Percentiles rank a stretch among this genome's conserved stretches.
Evolutionary conservation across 768 basidiomycete species (phyloP).

Genomic region (Serendipita sp.): DNA sequence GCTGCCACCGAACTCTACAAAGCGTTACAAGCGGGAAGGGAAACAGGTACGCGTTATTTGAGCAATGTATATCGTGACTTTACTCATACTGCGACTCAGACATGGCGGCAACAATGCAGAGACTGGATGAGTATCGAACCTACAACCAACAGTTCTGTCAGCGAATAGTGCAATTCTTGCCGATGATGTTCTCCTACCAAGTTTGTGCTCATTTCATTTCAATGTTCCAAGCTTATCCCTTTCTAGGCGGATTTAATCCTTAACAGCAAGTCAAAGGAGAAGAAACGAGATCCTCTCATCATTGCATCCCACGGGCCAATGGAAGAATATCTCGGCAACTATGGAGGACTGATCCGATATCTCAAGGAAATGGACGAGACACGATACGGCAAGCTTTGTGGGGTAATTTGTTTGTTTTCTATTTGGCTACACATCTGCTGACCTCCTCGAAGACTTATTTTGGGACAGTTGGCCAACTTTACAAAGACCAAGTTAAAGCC

Average conservation of each 20-base stretch:
- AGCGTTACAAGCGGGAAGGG: slow-evolving; percentile 75
- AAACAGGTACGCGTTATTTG: slow-evolving; percentile 45
- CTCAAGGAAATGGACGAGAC: slow-evolving; percentile 91
- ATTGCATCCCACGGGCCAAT: slow-evolving; percentile 45
- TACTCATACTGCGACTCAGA: slow-evolving; percentile 27
- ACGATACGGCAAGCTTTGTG: slow-evolving; percentile 77
- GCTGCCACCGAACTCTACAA: slow-evolving; percentile 86
- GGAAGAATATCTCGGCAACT: slow-evolving; percentile 72
- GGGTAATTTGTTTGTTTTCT: slow-evolving; percentile 33
- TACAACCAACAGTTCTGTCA: slow-evolving; percentile 90
- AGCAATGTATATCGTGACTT: not conserved
- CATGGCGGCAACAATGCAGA: slow-evolving; percentile 94
- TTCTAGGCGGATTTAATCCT: slow-evolving; percentile 50
- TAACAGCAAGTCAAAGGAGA: slow-evolving; percentile 32
- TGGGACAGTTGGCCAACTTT: slow-evolving; percentile 66
- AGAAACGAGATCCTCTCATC: slow-evolving; percentile 27
- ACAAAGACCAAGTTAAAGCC: slow-evolving; percentile 63
- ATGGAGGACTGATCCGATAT: slow-evolving; percentile 80
- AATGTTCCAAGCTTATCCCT: slow-evolving; percentile 3
- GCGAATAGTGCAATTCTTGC: slow-evolving; percentile 72
- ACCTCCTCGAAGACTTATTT: slow-evolving; percentile 63
- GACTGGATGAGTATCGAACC: slow-evolving; percentile 77
- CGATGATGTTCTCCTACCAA: slow-evolving; percentile 84
- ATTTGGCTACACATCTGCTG: not conserved
- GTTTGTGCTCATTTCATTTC: slow-evolving; percentile 24